phyloP scores from a whole-genome alignment of 2,329 filamentous ascomycete species.

The Xylariaceae sp. region DNA sequence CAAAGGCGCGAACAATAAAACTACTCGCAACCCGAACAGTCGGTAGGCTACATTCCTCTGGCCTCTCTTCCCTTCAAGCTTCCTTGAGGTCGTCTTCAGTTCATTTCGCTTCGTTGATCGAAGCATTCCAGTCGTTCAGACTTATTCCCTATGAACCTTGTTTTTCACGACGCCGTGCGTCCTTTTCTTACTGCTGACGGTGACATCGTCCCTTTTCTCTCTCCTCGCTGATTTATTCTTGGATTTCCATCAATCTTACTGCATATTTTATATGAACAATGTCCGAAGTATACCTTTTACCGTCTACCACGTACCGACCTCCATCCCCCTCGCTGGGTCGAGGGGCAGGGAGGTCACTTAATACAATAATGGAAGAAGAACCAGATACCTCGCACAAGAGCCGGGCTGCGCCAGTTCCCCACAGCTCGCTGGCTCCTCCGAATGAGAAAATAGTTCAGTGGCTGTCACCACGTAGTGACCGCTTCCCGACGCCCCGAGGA shows the following conservation, averaged over 20 bases:
- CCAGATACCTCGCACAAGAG: constrained; percentile 33
- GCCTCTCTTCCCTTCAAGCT: constrained; percentile 25
- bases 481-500: constrained; percentile 71
- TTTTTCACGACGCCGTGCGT: constrained; percentile 29
- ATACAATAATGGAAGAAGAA: constrained; percentile 62
- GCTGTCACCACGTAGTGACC: constrained; percentile 55
- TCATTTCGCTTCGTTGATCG: constrained; percentile 41
- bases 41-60: constrained; percentile 18
- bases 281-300: constrained; percentile 40
- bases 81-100: constrained; percentile 28
- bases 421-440: constrained; percentile 23
- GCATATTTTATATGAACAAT: constrained; percentile 34
- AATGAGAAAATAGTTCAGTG: constrained; percentile 53
- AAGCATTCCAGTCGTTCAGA: constrained; percentile 38
- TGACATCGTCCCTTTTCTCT: constrained; percentile 8
- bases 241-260: constrained; percentile 15
- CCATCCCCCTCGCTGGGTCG: constrained; percentile 53
- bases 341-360: constrained; percentile 51
- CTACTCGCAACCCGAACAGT: constrained; percentile 20
- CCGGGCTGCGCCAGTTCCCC: constrained; percentile 23
- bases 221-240: constrained; percentile 16
- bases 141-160: constrained; percentile 22
- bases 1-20: constrained; percentile 24
- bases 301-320: constrained; percentile 39
- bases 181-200: constrained; percentile 22